These are phyloP conservation scores for Citrus trifoliata DNA, from an alignment of 345 rosid genomes.

Conservation along the genomic window DNA sequence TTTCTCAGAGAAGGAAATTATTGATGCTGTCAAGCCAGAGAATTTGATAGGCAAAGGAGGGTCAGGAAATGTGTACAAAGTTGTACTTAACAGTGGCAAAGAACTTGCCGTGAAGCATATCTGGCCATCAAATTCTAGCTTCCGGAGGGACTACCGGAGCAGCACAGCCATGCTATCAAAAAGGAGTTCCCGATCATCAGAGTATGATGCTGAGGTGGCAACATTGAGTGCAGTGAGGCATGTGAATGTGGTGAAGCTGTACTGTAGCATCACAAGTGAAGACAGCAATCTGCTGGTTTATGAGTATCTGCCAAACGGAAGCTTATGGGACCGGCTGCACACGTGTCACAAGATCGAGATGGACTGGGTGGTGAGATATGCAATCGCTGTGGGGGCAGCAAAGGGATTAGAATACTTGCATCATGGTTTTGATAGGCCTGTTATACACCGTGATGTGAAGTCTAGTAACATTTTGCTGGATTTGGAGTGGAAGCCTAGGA, in stretches of 20 bases:
- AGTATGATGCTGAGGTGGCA: conserved; percentile 69
- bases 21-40: conserved; percentile 53
- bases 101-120: conserved; percentile 84
- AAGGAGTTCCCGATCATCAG: conserved; percentile 32
- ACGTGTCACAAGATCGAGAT: conserved; percentile 45
- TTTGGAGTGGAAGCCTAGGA: conserved; percentile 73
- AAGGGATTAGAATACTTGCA: conserved; percentile 84
- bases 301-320: conserved; percentile 77
- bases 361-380: conserved; percentile 66
- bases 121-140: conserved; percentile 30
- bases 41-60: conserved; percentile 89
- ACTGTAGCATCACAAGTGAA: conserved; percentile 80
- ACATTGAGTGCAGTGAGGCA: conserved; percentile 74
- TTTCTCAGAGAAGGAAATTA: conserved; percentile 62
- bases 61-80: conserved; percentile 80
- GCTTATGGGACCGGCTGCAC: conserved; percentile 86
- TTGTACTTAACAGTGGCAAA: conserved; percentile 48
- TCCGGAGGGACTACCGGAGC: conserved; percentile 33
- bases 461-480: conserved; percentile 85
- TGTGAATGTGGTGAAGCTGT: conserved; percentile 81
- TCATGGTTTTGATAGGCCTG: conserved; percentile 68
- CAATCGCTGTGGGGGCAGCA: conserved; percentile 75
- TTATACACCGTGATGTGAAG: conserved; percentile 84
- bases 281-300: conserved; percentile 84
- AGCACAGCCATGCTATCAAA: conserved; percentile 42